Percentiles rank a stretch among this genome's conserved stretches.
Conservation (phyloP, 208 protist species). For the Jaenimonas drosophilae region DNA sequence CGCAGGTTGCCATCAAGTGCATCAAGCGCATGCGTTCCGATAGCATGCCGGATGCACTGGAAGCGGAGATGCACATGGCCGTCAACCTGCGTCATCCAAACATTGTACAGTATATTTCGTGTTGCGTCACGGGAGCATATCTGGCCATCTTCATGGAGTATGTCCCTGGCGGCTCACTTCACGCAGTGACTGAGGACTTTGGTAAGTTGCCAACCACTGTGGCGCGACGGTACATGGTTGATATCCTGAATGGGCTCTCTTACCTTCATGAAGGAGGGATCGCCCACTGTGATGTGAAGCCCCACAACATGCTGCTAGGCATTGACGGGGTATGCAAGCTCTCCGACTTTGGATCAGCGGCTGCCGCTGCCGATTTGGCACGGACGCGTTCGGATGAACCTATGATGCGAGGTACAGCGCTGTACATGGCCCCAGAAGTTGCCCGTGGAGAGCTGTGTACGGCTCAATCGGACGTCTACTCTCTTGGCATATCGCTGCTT, state of each 20-base stretch:
- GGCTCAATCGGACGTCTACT: constrained; percentile 71
- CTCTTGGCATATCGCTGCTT: constrained; percentile 62
- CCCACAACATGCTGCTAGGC: constrained; percentile 77
- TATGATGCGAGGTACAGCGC: constrained; percentile 54
- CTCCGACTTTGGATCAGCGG: constrained; percentile 81
- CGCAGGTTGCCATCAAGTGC: constrained; percentile 77
- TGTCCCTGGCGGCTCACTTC: constrained; percentile 69
- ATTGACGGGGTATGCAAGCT: constrained; percentile 79
- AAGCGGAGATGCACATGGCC: constrained; percentile 49
- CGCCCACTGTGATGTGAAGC: constrained; percentile 83
- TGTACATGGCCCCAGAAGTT: constrained; percentile 82
- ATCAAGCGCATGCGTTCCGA: constrained; percentile 48
- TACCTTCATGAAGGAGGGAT: constrained; percentile 70
- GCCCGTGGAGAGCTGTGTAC: constrained; percentile 39
- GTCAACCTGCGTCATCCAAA: constrained; percentile 62
- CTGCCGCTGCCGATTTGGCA: too few species aligned
- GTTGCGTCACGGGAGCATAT: constrained; percentile 38
- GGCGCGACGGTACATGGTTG: constrained; percentile 57
- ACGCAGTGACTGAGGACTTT: constrained; percentile 61
- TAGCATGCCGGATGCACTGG: constrained; percentile 47
- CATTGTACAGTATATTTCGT: constrained; percentile 72
- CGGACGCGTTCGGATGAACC: too few species aligned
- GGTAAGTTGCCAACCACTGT: constrained; percentile 35
- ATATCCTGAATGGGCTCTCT: constrained; percentile 62
- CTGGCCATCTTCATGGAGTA: constrained; percentile 84